Evolutionary conservation across 164 flowering plant genomes (phyloP).

Genomic region (Macadamia integrifolia): DNA sequence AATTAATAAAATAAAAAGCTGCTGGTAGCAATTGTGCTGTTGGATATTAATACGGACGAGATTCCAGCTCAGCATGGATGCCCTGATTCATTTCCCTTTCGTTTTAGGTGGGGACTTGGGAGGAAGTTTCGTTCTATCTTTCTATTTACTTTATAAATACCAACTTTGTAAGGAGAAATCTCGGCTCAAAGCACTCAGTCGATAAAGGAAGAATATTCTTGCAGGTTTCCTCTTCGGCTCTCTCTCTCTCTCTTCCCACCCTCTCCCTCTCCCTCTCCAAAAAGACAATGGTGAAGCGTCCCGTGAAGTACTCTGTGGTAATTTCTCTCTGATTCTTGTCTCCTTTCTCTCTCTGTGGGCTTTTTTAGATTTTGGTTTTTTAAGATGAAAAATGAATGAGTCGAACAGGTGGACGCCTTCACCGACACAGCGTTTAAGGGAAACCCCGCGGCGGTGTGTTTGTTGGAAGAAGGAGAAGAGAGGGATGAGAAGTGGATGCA

Average conservation of each 20-base stretch:
- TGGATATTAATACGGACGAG: too few species aligned
- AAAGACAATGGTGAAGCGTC: slow-evolving; percentile 1
- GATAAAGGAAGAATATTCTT: too few species aligned
- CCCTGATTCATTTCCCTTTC: too few species aligned
- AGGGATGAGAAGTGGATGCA: slow-evolving; percentile 63
- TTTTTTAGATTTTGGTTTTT: background rate
- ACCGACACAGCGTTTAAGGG: slow-evolving; percentile 72
- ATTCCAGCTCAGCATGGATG: too few species aligned
- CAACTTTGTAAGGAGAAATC: too few species aligned
- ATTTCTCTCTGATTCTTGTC: slow-evolving; percentile 4
- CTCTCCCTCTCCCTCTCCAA: background rate
- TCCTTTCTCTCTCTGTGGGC: background rate
- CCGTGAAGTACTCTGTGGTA: slow-evolving; percentile 6
- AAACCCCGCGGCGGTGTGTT: slow-evolving; percentile 86
- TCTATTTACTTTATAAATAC: too few species aligned
- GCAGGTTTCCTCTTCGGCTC: too few species aligned
- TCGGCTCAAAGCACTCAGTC: too few species aligned
- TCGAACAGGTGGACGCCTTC: slow-evolving; percentile 75
- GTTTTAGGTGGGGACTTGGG: too few species aligned
- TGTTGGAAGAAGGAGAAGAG: slow-evolving; percentile 69
- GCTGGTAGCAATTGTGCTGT: too few species aligned
- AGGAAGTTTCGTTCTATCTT: too few species aligned
- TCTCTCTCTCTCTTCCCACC: background rate
- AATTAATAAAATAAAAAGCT: too few species aligned
- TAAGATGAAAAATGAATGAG: background rate